Conservation (phyloP, 495 filamentous ascomycete genomes). For the Pyrenopolyporus hunteri region DNA sequence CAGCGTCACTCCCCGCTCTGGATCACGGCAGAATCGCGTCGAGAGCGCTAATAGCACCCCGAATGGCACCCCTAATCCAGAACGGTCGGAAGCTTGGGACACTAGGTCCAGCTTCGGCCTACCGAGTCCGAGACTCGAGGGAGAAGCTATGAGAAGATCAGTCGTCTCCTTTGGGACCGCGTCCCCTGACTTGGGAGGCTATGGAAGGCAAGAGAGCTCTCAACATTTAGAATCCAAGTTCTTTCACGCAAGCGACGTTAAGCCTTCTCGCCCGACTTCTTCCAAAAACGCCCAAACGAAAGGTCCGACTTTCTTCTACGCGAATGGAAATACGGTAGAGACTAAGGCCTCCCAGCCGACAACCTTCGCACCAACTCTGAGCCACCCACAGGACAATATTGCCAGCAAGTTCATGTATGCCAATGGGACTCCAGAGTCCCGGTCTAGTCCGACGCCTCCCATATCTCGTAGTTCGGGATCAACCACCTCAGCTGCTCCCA, state of each 20-base stretch:
- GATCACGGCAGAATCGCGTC: slow-evolving; percentile 67
- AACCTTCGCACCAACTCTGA: slow-evolving; percentile 44
- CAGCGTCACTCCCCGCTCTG: slow-evolving; percentile 77
- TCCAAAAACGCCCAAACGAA: slow-evolving; percentile 40
- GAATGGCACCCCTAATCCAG: slow-evolving; percentile 57
- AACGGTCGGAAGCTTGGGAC: slow-evolving; percentile 51
- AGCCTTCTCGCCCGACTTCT: slow-evolving; percentile 47
- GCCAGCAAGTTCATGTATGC: slow-evolving; percentile 80
- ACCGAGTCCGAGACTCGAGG: slow-evolving; percentile 40
- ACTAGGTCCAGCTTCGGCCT: slow-evolving; percentile 45
- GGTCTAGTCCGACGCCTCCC: slow-evolving; percentile 39
- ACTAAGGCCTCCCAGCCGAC: slow-evolving; percentile 34
- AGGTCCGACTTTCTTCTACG: slow-evolving; percentile 63
- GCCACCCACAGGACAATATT: slow-evolving; percentile 42
- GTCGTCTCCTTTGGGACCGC: slow-evolving; percentile 46
- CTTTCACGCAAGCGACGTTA: slow-evolving; percentile 78
- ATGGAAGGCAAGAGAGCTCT: slow-evolving; percentile 21
- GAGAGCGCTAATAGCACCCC: slow-evolving; percentile 69
- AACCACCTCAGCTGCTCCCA: slow-evolving; percentile 50
- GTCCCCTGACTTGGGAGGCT: slow-evolving; percentile 24
- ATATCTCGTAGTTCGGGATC: slow-evolving; percentile 46
- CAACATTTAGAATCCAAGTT: slow-evolving; percentile 63
- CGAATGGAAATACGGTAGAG: slow-evolving; percentile 52
- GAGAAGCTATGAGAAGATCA: slow-evolving; percentile 28
- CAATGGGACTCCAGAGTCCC: slow-evolving; percentile 59